Evolutionary conservation across 2,329 filamentous ascomycete genomes (phyloP).

Genomic region (Penicillium sp.): DNA sequence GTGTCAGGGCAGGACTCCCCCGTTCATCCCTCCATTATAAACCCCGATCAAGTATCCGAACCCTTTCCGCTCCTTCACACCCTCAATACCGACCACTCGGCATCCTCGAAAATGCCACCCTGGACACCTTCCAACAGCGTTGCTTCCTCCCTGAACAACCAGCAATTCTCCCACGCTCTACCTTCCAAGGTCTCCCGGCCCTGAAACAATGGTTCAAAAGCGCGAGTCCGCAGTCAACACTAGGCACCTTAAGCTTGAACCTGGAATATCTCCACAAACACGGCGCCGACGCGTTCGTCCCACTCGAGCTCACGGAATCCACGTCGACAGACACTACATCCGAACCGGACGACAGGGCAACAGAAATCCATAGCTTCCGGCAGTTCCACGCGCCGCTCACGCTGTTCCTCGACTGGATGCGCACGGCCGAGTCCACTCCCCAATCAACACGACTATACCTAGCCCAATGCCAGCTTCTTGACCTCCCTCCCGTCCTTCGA

Average conservation of each 20-base stretch:
- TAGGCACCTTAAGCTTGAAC: slow-evolving; percentile 29
- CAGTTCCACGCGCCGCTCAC: slow-evolving; percentile 46
- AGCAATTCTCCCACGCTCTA: slow-evolving; percentile 41
- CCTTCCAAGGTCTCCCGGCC: slow-evolving; percentile 45
- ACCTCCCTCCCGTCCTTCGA: slow-evolving; percentile 56
- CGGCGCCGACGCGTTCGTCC: slow-evolving; percentile 45
- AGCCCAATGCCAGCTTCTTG: slow-evolving; percentile 65
- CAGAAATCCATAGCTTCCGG: slow-evolving; percentile 31
- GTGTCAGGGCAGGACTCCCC: slow-evolving; percentile 8
- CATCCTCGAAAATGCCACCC: slow-evolving; percentile 25
- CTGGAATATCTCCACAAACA: slow-evolving; percentile 37
- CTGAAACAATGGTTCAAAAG: slow-evolving; percentile 51
- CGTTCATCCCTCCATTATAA: neutral
- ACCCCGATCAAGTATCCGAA: neutral
- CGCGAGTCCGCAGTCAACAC: slow-evolving; percentile 27
- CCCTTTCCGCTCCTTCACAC: slow-evolving; percentile 5
- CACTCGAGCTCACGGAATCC: slow-evolving; percentile 48
- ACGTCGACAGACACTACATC: neutral
- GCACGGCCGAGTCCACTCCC: slow-evolving; percentile 18
- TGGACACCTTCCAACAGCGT: slow-evolving; percentile 45
- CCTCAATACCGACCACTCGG: slow-evolving; percentile 21
- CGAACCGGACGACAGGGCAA: neutral
- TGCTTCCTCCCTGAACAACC: slow-evolving; percentile 50
- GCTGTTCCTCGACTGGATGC: slow-evolving; percentile 54
- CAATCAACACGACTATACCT: slow-evolving; percentile 58